Base-by-base conservation (phyloP, 108 stramenopile species). In the Cyclotella kingstonii region DNA sequence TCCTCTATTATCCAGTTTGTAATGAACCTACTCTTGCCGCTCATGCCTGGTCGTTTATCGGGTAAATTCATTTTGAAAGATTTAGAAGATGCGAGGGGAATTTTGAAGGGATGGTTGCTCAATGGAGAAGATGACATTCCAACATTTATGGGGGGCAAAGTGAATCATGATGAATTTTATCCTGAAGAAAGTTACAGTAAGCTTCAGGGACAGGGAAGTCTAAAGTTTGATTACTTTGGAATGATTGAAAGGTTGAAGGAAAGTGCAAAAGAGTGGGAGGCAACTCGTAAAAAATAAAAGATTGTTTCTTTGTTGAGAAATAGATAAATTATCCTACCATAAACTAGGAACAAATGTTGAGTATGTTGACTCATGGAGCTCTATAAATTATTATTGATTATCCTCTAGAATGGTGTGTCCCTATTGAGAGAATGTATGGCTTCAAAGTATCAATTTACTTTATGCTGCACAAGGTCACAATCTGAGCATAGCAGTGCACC, bases 161-260 rank as follows among this genome's bases (percentile, higher is more conserved):
- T 49, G n/a, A 68, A 94, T 63, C 92, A 94, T 72, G 92, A 94
- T 66, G 44, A 75, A 52, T 87, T 58, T 44, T 94, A 84, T 58
- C 92, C 92, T 11, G 85, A 82, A 35, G 87, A 90, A 48, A 58
- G 61, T 25, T 85, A 81, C 30, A 77, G 80, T 39, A 68, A 76
- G 47, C 87, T 82, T 69, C 67, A 83, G 75, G 91, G 91, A 29
- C 57, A 89, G 70, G 91, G 91, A 41, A 82, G 34, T 47, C 60
- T 93, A 44, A 93, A 87, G 68, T 93, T 93, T 77, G 91, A 93
- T 73, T 93, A 76, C 60, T 86, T 81, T 67, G 89, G 89, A 26
- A 93, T 93, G 91, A 62, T 86, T 27, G 87, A 90, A 22, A 73
- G 91, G 55, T 75, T 91, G 63, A 60, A 81, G 56, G 68, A 57